Evolutionary conservation across 2,329 filamentous ascomycete genomes (phyloP).

Genomic region (Fusarium guadeloupense): DNA sequence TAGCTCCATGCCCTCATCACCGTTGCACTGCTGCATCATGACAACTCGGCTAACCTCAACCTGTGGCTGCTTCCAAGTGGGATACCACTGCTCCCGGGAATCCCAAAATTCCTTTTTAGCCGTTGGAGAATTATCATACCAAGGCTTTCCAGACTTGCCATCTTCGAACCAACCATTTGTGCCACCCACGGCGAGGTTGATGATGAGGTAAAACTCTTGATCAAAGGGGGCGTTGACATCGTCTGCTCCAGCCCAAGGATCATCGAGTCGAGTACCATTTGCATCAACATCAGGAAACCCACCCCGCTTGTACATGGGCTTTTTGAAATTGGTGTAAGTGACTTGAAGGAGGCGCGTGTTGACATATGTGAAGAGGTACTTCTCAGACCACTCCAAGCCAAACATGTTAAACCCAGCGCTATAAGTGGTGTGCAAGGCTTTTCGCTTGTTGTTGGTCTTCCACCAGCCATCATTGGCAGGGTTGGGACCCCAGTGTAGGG

Average conservation of each 20-base stretch:
- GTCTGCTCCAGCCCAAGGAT: conserved; percentile 72
- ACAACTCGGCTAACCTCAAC: conserved; percentile 76
- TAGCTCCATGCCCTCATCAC: conserved; percentile 58
- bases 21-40: conserved; percentile 76
- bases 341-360: conserved; percentile 83
- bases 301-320: conserved; percentile 74
- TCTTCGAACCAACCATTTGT: conserved; percentile 89
- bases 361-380: conserved; percentile 88
- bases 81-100: conserved; percentile 69
- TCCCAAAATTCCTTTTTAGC: conserved; percentile 83
- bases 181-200: conserved; percentile 79
- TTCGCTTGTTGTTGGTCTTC: conserved; percentile 81
- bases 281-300: conserved; percentile 69
- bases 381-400: conserved; percentile 86
- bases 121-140: conserved; percentile 73
- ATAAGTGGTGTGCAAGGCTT: conserved; percentile 79
- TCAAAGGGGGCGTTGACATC: conserved; percentile 76
- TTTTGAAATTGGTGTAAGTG: conserved; percentile 78
- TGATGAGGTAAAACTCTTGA: conserved; percentile 76
- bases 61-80: conserved; percentile 75
- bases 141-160: conserved; percentile 76
- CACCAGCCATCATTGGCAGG: conserved; percentile 79
- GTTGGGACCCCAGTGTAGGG: conserved; percentile 85
- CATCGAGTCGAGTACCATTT: conserved; percentile 71
- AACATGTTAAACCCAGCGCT: conserved; percentile 76